Conservation (phyloP, 1,284 basidiomycete species). For the Hymenochaete sp. region DNA sequence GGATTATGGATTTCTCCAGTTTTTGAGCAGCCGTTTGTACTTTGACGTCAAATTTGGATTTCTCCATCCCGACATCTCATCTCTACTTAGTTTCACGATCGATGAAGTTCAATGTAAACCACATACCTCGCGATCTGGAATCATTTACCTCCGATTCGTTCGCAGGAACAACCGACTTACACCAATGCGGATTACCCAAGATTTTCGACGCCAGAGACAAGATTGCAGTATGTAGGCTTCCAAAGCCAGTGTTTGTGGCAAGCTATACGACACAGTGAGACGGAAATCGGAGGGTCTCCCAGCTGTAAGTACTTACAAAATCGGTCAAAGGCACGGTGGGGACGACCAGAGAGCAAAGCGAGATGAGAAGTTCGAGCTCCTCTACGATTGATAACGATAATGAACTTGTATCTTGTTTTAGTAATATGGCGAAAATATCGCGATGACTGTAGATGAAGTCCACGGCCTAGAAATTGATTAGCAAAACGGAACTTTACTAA, state of each 20-base stretch:
- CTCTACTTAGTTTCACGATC: slow-evolving; percentile 21
- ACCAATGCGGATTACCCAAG: slow-evolving; percentile 58
- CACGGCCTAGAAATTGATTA: slow-evolving; percentile 40
- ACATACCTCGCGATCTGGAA: slow-evolving; percentile 42
- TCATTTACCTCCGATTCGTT: slow-evolving; percentile 62
- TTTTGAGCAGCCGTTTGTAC: slow-evolving; percentile 45
- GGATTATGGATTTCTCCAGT: slow-evolving; percentile 50
- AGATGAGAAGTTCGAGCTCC: slow-evolving; percentile 70
- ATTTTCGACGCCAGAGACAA: slow-evolving; percentile 69
- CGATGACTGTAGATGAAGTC: slow-evolving; percentile 73
- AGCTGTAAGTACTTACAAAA: slow-evolving; percentile 42
- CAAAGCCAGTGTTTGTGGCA: slow-evolving; percentile 66
- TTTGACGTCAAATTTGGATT: slow-evolving; percentile 49
- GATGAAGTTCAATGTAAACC: slow-evolving; percentile 3
- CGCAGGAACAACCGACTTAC: slow-evolving; percentile 51
- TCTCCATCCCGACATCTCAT: slow-evolving; percentile 39
- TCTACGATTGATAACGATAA: slow-evolving; percentile 61
- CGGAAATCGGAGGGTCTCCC: slow-evolving; percentile 1
- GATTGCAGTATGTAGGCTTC: slow-evolving; percentile 76
- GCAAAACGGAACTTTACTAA: background rate
- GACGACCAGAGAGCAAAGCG: slow-evolving; percentile 57
- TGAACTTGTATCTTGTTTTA: slow-evolving; percentile 63
- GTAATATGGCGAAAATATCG: slow-evolving; percentile 69
- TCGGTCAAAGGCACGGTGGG: slow-evolving; percentile 69
- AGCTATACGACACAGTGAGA: slow-evolving; percentile 30